phyloP scores from a whole-genome alignment of 768 basidiomycete species.

The Boletus fagicola region DNA sequence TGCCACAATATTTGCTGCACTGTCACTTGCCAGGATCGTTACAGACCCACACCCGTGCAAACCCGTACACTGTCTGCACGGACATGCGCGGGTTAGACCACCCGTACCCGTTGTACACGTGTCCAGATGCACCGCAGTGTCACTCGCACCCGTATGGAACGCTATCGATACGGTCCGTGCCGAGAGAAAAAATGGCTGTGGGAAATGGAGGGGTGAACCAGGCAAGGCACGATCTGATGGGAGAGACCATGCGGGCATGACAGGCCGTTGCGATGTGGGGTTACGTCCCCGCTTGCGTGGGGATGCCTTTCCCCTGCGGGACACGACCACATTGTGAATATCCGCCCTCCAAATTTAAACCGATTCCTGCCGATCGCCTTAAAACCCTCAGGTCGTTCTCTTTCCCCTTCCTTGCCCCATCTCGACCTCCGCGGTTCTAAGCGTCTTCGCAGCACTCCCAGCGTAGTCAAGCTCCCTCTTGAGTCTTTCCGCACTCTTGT shows the following conservation, averaged over 20 bases:
- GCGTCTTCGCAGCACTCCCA: neutral
- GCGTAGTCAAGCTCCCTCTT: neutral
- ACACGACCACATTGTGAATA: neutral
- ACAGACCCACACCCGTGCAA: no score
- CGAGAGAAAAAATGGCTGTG: neutral
- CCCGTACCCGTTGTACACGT: no score
- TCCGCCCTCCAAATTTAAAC: neutral
- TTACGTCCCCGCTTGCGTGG: constrained; percentile 7
- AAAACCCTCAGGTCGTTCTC: neutral
- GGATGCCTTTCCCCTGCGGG: constrained; percentile 5
- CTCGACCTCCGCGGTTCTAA: neutral
- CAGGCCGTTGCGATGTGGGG: constrained; percentile 25
- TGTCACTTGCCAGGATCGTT: no score
- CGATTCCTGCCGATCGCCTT: neutral
- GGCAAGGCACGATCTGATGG: constrained; percentile 7
- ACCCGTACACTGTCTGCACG: no score
- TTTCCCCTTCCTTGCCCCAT: neutral
- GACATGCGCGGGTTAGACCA: no score
- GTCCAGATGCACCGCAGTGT: no score
- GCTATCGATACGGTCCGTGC: neutral
- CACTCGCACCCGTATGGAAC: no score
- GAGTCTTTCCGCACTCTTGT: neutral
- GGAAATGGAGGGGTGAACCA: neutral
- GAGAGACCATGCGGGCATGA: constrained; percentile 21
- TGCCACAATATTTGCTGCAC: no score